Percentiles rank a stretch among this genome's conserved stretches.
Conservation (phyloP, 108 stramenopile species). For the Fistulifera pelliculosa region DNA sequence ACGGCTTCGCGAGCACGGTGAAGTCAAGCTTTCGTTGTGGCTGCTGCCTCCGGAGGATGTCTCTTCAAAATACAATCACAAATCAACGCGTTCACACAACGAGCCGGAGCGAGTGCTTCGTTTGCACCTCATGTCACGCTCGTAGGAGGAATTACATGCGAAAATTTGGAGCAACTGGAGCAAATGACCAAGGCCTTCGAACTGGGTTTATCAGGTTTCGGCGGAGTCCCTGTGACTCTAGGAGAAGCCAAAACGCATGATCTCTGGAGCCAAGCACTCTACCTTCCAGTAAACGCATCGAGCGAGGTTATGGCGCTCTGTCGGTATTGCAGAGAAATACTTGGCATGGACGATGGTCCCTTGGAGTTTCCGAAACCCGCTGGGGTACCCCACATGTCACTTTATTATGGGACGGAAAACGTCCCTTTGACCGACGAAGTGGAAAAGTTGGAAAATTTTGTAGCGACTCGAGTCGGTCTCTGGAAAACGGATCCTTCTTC, state of each 20-base stretch:
- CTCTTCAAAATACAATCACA: too few relatives aligned
- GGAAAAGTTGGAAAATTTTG: background rate
- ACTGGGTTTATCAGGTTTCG: background rate
- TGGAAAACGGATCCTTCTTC: conserved; percentile 2
- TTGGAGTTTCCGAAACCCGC: background rate
- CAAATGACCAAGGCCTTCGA: background rate
- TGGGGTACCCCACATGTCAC: background rate
- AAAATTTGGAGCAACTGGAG: background rate
- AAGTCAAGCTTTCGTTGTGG: too few relatives aligned
- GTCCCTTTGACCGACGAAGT: background rate
- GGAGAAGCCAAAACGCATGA: background rate
- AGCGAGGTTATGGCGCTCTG: background rate
- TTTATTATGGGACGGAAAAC: conserved; percentile 1
- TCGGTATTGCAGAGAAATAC: background rate
- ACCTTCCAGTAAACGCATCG: background rate
- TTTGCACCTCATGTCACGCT: conserved; percentile 2
- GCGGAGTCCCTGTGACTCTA: background rate
- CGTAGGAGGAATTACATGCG: background rate
- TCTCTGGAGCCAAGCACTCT: background rate
- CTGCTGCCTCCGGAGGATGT: too few relatives aligned
- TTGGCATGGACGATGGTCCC: background rate
- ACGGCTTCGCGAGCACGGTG: too few relatives aligned
- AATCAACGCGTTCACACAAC: background rate
- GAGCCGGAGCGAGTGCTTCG: background rate
- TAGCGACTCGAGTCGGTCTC: background rate